phyloP scores from a whole-genome alignment of 179 eudicot genomes.

The Beta macrorhiza region DNA sequence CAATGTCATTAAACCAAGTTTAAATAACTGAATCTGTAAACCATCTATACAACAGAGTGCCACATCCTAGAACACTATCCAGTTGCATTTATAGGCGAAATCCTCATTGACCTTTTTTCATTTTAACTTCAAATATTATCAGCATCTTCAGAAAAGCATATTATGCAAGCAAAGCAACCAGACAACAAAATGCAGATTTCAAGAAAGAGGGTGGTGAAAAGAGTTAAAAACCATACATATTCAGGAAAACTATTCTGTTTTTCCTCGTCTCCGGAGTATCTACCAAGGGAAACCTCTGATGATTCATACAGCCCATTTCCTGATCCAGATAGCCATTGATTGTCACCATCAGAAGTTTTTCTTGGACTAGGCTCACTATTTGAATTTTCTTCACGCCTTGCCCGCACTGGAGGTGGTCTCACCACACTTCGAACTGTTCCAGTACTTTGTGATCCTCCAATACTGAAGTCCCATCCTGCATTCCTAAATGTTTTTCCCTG shows the following conservation, averaged over 20 bases:
- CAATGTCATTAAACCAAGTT: neutral
- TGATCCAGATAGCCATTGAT: conserved; percentile 53
- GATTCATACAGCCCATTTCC: conserved; percentile 55
- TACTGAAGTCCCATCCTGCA: conserved; percentile 91
- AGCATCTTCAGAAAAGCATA: neutral
- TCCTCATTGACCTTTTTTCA: neutral
- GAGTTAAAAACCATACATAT: conserved; percentile 42
- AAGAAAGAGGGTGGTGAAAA: neutral
- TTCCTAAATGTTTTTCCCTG: conserved; percentile 57
- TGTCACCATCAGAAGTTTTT: conserved; percentile 49
- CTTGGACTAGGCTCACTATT: conserved; percentile 44
- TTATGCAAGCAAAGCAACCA: neutral
- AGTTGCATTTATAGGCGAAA: neutral
- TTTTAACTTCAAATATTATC: neutral
- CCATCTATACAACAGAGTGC: neutral
- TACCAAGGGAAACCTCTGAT: conserved; percentile 57
- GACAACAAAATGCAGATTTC: neutral
- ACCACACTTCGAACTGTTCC: conserved; percentile 78
- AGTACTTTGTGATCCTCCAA: conserved; percentile 62
- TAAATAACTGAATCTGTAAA: neutral
- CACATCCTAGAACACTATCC: conserved; percentile 2
- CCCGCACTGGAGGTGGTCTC: conserved; percentile 78
- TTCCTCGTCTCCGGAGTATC: conserved; percentile 57
- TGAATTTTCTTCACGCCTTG: conserved; percentile 59
- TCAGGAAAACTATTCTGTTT: conserved; percentile 42